Evolutionary conservation across 2,329 filamentous ascomycete species (phyloP).

Genomic region (Microthyrium microscopicum): DNA sequence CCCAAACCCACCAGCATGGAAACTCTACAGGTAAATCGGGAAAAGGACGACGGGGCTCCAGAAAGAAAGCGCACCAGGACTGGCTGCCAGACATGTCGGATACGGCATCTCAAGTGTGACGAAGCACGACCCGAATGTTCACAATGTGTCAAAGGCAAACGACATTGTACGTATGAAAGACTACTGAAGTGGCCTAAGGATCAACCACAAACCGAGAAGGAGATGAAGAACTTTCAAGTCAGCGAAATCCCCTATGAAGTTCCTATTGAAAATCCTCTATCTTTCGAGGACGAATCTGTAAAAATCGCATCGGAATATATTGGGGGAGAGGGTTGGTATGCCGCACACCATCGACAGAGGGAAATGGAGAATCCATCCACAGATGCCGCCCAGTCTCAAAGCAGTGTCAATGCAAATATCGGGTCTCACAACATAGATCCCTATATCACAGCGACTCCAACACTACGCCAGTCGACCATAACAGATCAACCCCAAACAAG

Average conservation of each 20-base stretch:
- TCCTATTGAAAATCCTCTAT: too few species aligned
- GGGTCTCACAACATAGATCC: too few species aligned
- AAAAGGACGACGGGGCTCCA: too few species aligned
- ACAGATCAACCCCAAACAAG: too few species aligned
- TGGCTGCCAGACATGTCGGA: constrained; percentile 77
- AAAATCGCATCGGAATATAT: constrained; percentile 81
- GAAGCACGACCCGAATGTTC: constrained; percentile 49
- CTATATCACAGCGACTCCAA: too few species aligned
- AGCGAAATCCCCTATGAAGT: constrained; percentile 50
- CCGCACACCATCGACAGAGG: too few species aligned
- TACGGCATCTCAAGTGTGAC: constrained; percentile 83
- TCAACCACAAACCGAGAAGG: constrained; percentile 51
- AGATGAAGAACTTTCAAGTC: constrained; percentile 43
- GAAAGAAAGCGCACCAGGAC: constrained; percentile 80
- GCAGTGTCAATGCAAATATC: too few species aligned
- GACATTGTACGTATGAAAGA: constrained; percentile 71
- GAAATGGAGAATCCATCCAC: too few species aligned
- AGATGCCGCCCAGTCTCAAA: too few species aligned
- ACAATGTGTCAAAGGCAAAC: constrained; percentile 78
- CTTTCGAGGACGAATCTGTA: constrained; percentile 77
- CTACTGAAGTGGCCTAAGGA: constrained; percentile 85
- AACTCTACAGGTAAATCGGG: too few species aligned
- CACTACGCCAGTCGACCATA: too few species aligned
- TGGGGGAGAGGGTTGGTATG: constrained; percentile 61
- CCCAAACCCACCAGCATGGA: too few species aligned